Percentiles rank a stretch among this genome's conserved stretches.
Conservation (phyloP, 2,329 filamentous ascomycete genomes). For the Onygenales sp. region DNA sequence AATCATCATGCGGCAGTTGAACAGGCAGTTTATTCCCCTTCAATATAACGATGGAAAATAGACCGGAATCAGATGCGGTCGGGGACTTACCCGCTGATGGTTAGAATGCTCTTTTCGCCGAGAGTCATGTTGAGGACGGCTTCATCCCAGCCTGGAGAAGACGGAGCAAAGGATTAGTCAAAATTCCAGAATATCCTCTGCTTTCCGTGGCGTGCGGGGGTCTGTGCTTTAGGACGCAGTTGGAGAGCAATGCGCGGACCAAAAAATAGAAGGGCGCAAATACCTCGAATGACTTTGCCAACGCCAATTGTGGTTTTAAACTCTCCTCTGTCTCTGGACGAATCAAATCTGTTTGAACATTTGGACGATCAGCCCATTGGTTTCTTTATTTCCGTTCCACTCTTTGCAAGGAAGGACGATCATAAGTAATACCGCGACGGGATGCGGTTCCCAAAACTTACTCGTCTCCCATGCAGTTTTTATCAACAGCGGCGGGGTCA, state of each 20-base stretch:
- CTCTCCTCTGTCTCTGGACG: slow-evolving; percentile 61
- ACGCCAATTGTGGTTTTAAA: slow-evolving; percentile 72
- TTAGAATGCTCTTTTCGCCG: slow-evolving; percentile 79
- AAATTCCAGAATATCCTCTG: not conserved
- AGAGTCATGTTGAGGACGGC: slow-evolving; percentile 78
- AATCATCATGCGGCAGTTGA: not conserved
- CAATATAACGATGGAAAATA: not conserved
- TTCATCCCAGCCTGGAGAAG: slow-evolving; percentile 64
- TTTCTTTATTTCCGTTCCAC: not conserved
- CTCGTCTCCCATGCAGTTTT: slow-evolving; percentile 59
- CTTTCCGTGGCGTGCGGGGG: not conserved
- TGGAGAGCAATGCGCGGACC: not conserved
- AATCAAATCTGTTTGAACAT: slow-evolving; percentile 64
- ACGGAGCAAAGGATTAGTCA: slow-evolving; percentile 8
- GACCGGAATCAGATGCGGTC: not conserved
- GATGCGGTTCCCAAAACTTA: slow-evolving; percentile 37
- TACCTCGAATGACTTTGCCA: slow-evolving; percentile 80
- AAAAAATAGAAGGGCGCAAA: slow-evolving; percentile 9
- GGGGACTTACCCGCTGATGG: slow-evolving; percentile 60
- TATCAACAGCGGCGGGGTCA: slow-evolving; percentile 50
- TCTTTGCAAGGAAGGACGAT: not conserved
- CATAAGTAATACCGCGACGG: not conserved
- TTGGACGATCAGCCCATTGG: not conserved
- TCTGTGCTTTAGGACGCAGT: not conserved
- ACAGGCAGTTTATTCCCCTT: not conserved